Conservation (phyloP, 257 asterid species). For the Gynochthodes officinalis region DNA sequence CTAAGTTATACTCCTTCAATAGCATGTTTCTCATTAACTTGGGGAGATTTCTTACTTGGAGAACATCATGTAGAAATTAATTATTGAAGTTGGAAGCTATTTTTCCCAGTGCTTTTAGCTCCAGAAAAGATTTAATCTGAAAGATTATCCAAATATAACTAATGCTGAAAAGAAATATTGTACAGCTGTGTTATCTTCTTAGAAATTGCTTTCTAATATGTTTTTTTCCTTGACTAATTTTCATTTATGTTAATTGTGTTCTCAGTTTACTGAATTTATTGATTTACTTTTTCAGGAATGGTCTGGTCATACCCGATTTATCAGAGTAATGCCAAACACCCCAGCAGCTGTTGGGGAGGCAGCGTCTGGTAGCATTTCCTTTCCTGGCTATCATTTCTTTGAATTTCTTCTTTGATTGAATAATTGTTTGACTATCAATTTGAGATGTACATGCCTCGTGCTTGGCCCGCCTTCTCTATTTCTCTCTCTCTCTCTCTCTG, state of each 20-base stretch:
- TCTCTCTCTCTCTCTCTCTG: neutral
- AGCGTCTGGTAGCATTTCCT: conserved; percentile 61
- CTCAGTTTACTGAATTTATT: conserved; percentile 4
- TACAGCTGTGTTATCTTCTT: neutral
- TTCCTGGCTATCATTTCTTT: neutral
- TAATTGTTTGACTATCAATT: neutral
- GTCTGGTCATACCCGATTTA: conserved; percentile 78
- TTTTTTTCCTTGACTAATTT: neutral
- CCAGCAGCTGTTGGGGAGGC: conserved; percentile 91
- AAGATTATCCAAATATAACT: neutral
- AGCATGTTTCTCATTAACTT: neutral
- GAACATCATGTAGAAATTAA: neutral
- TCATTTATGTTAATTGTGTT: neutral
- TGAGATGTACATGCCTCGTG: neutral
- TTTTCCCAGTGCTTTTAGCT: neutral
- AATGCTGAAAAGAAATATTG: neutral
- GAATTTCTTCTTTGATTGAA: neutral
- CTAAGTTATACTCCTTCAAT: neutral
- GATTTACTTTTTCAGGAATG: conserved; percentile 52
- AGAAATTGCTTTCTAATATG: neutral
- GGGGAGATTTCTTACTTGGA: neutral
- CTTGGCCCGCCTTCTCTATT: neutral
- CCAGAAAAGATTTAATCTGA: neutral
- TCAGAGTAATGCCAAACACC: conserved; percentile 93
- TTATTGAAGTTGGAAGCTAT: neutral